Conservation (phyloP, 495 filamentous ascomycete genomes). For the Pyrenula massariospora region DNA sequence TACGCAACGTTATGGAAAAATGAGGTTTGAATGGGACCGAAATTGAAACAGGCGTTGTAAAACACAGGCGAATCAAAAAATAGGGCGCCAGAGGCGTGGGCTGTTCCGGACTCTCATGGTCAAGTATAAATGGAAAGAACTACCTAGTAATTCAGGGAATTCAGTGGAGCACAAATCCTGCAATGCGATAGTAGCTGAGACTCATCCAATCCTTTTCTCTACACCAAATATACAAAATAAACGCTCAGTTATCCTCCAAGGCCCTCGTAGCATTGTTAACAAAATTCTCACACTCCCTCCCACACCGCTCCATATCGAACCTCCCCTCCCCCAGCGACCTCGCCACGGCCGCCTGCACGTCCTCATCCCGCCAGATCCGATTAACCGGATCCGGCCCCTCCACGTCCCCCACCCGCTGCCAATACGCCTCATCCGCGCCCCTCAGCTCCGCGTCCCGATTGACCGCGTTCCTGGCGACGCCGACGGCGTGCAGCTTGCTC, state of each 20-base stretch:
- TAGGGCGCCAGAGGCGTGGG: no score
- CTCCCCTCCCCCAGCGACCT: conserved; percentile 30
- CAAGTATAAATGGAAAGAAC: no score
- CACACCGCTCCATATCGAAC: conserved; percentile 36
- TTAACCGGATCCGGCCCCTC: conserved; percentile 16
- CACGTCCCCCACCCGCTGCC: conserved; percentile 35
- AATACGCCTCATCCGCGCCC: conserved; percentile 43
- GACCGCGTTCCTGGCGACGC: conserved; percentile 44
- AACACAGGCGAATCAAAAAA: no score
- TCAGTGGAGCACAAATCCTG: no score
- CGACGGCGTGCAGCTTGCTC: conserved; percentile 40
- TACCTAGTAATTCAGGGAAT: no score
- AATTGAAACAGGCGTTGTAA: no score
- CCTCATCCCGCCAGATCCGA: conserved; percentile 40
- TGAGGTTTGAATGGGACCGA: no score
- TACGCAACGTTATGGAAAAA: no score
- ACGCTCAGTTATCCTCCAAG: not conserved
- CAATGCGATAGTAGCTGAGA: no score
- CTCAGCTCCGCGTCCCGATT: conserved; percentile 43
- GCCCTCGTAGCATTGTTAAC: not conserved
- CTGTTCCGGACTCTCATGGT: no score
- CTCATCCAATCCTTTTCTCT: no score
- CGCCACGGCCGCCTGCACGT: conserved; percentile 42
- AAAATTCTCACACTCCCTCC: conserved; percentile 4
- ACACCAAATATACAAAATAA: no score